Base-by-base conservation (phyloP, 345 rosid species). In the Camelina neglecta region DNA sequence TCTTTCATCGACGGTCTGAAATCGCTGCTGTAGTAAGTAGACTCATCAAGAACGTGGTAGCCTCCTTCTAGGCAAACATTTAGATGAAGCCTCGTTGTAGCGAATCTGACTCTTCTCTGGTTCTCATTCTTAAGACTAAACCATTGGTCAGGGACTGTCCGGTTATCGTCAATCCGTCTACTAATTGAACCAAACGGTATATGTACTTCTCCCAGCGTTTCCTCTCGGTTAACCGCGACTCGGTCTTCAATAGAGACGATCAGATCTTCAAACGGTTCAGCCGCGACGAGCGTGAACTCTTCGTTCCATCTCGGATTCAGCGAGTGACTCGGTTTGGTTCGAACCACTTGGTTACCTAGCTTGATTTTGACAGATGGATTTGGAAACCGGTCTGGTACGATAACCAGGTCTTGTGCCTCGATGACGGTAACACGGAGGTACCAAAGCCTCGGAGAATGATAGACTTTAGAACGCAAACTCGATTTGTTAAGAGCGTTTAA, bases 401-500 rank as follows among this genome's bases (percentile, higher is more conserved):
- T 7, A 41, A 86, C 72, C 79, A 93, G 69, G 73, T 96, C 99
- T 69, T 93, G 97, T 42, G 96, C 99, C 79, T 91, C 97, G 38
- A 96, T 82, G 64, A 96, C 91, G 29, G 65, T 42, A 21, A 96
- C 95, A 18, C 98, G 94, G 66, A 91, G 83, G 42, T 93, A 93
- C 99, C 99, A 96, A 10, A 96, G 75, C 65, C 89, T 89, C 0
- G 99, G 99, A 41, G 99, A 89, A 74, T 88, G 94, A 65, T 96
- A 96, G 45, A 93, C 91, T 81, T 96, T 96, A 11, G 98, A 90
- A 39, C 92, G 92, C 69, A 80, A 70, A 9, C 84, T 70, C 65
- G 89, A 77, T 67, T 86, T 73, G 33, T 90, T 86, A 29, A 83
- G 31, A 8, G 92, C 86, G 51, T 70, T 49, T 59, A 84, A 69